Evolutionary conservation across 805 yeast species (phyloP).

Genomic region (Isabelozyma gotoi): DNA sequence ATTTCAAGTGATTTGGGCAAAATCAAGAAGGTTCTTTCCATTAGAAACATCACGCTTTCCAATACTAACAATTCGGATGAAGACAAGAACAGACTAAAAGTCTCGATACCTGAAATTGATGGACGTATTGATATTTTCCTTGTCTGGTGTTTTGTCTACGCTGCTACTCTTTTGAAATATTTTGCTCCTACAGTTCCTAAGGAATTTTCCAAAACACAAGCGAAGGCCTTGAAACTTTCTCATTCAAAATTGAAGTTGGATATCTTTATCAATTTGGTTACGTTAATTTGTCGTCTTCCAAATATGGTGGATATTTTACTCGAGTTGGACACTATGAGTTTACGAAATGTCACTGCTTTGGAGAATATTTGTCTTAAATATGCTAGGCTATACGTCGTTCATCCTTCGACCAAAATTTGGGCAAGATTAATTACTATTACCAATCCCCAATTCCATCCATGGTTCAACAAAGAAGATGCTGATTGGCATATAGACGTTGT

Average conservation of each 20-base stretch:
- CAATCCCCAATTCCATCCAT: slow-evolving; percentile 12
- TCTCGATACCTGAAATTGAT: slow-evolving; percentile 35
- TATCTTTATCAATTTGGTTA: slow-evolving; percentile 29
- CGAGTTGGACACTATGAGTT: slow-evolving; percentile 38
- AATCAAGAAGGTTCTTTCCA: slow-evolving; percentile 31
- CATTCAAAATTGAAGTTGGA: slow-evolving; percentile 28
- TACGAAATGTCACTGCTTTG: slow-evolving; percentile 22
- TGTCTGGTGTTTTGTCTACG: slow-evolving; percentile 42
- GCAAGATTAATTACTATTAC: slow-evolving; percentile 33
- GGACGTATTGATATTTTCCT: slow-evolving; percentile 40
- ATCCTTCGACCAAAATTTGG: slow-evolving; percentile 49
- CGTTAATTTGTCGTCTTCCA: slow-evolving; percentile 45
- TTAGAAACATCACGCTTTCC: slow-evolving; percentile 23
- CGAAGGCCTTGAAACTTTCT: slow-evolving; percentile 16
- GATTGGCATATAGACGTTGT: slow-evolving; percentile 17
- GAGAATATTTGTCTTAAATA: slow-evolving; percentile 33
- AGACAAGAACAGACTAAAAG: slow-evolving; percentile 24
- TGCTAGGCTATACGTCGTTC: slow-evolving; percentile 47
- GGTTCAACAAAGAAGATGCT: slow-evolving; percentile 11
- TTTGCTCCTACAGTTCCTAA: slow-evolving; percentile 33
- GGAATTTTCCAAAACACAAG: slow-evolving; percentile 24
- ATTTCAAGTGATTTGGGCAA: slow-evolving; percentile 15
- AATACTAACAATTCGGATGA: slow-evolving; percentile 17
- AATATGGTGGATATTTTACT: slow-evolving; percentile 46
- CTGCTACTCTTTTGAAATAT: slow-evolving; percentile 28